A percentile compares a stretch with the other conserved stretches of the same genome.
phyloP scores from a whole-genome alignment of 495 filamentous ascomycete species.

The Penicillium bialowiezense region DNA sequence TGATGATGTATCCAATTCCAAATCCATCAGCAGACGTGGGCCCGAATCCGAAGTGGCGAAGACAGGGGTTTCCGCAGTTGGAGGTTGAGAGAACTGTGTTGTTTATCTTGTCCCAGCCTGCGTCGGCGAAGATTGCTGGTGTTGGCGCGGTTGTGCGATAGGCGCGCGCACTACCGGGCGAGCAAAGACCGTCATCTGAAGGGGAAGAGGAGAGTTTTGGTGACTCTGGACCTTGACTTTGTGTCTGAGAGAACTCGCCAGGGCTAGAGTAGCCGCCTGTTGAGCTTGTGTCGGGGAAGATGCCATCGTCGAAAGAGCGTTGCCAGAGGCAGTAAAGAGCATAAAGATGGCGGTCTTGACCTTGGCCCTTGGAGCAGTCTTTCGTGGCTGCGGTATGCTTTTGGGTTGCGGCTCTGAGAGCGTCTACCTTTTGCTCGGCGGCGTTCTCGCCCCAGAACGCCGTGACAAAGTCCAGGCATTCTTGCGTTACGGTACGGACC shows the following conservation, averaged over 20 bases:
- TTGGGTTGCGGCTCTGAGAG: slow-evolving; percentile 77
- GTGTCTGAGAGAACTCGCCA: slow-evolving; percentile 26
- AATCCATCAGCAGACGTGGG: slow-evolving; percentile 94
- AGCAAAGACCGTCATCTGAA: slow-evolving; percentile 44
- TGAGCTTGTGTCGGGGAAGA: slow-evolving; percentile 58
- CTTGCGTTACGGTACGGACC: slow-evolving; percentile 78
- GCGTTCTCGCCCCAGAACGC: slow-evolving; percentile 95
- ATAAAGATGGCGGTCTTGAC: slow-evolving; percentile 92
- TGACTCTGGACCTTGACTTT: slow-evolving; percentile 41
- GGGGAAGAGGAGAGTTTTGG: slow-evolving; percentile 42
- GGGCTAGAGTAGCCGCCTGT: slow-evolving; percentile 52
- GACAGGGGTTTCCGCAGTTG: slow-evolving; percentile 98
- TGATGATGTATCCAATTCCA: slow-evolving; percentile 98
- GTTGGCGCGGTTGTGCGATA: slow-evolving; percentile 46
- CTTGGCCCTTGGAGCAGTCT: slow-evolving; percentile 86
- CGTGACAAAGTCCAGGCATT: slow-evolving; percentile 80
- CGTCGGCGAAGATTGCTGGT: slow-evolving; percentile 80
- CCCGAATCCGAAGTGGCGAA: slow-evolving; percentile 95
- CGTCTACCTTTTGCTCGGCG: slow-evolving; percentile 75
- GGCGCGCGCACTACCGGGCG: slow-evolving; percentile 28
- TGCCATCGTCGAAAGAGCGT: slow-evolving; percentile 71
- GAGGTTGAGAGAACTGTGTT: slow-evolving; percentile 92
- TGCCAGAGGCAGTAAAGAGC: slow-evolving; percentile 96
- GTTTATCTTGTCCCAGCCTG: slow-evolving; percentile 93
- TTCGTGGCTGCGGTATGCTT: slow-evolving; percentile 77